Conservation (phyloP, 441 rosid species). For the Capsella rubella region DNA sequence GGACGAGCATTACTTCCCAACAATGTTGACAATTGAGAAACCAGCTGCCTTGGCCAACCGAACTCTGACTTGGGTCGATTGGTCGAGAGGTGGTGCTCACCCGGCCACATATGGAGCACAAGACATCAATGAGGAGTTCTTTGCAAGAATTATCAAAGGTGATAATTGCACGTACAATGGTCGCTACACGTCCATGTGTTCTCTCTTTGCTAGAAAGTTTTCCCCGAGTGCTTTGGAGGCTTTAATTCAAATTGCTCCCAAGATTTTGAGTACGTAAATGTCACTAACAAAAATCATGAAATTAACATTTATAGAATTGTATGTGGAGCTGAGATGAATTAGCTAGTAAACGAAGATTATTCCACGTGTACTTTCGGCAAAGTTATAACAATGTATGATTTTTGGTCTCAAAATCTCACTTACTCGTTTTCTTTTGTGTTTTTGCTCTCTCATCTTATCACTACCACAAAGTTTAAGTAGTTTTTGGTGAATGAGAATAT, state of each 20-base stretch:
- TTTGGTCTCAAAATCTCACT: too few species aligned
- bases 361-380: too few species aligned
- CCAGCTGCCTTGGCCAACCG: conserved; percentile 70
- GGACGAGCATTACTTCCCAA: conserved; percentile 93
- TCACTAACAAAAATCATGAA: not conserved
- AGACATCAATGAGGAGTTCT: conserved; percentile 72
- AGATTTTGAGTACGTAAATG: conserved; percentile 44
- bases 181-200: conserved; percentile 51
- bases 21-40: conserved; percentile 79
- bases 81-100: conserved; percentile 96
- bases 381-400: too few species aligned
- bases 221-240: conserved; percentile 78
- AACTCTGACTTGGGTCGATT: conserved; percentile 90
- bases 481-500: too few species aligned
- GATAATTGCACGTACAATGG: conserved; percentile 65
- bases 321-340: not conserved
- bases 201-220: conserved; percentile 81
- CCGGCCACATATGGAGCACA: conserved; percentile 82
- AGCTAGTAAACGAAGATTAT: not conserved
- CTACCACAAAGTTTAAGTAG: too few species aligned
- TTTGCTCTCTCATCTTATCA: too few species aligned
- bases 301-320: not conserved
- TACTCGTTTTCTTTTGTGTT: too few species aligned
- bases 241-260: conserved; percentile 56
- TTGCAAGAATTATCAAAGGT: conserved; percentile 50